Evolutionary conservation across 768 basidiomycete species (phyloP), one percentile per base, ranked within the genome.

Genomic region (Xanthoconium purpureum): DNA sequence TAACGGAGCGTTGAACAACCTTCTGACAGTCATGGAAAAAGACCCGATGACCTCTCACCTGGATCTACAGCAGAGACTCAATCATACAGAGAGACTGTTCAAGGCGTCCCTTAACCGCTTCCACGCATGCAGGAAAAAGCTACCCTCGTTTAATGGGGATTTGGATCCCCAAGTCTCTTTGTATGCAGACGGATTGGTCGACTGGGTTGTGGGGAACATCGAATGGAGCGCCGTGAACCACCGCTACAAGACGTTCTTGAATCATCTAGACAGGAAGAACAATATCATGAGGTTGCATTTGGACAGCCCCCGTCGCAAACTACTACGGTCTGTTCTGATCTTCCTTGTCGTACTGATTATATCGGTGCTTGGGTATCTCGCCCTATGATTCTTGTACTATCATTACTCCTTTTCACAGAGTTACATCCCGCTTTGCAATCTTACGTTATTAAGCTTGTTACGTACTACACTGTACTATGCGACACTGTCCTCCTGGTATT

Each of bases 1-100:
- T 14, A 66, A 70, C 18, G 68, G 68, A 2, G 69, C 66, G 11
- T 36, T 63, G 50, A 70, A 68, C 47, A 70, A 70, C 29, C 58
- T 70, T 48, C 38, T 70, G 49, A 70, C 62, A 3, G 59, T 70
- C 38, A 66, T 70, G 45, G 49, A 59, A 17, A 63, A 66, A 44
- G 68, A 70, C 36, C 69, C 60, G 2, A 48, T 46, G 38, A 62
- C 66, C 15, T 33, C 35, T 13, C 69, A 68, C 44, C 43, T 70
- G 39, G 59, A 66, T 45, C 54, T 68, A 12, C 69, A 70, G 30
- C 56, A 54, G 46, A 66, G 63, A 43, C 58, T 69, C 14, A 55
- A 65, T 52, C 47, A 66, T 35, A 37, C 60, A n/a, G 54, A 56
- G 39, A 58, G 50, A 39, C 40, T 70, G 35, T 70, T 70, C 42